phyloP scores from a whole-genome alignment of 2,329 filamentous ascomycete genomes.

The Botryotinia convoluta region DNA sequence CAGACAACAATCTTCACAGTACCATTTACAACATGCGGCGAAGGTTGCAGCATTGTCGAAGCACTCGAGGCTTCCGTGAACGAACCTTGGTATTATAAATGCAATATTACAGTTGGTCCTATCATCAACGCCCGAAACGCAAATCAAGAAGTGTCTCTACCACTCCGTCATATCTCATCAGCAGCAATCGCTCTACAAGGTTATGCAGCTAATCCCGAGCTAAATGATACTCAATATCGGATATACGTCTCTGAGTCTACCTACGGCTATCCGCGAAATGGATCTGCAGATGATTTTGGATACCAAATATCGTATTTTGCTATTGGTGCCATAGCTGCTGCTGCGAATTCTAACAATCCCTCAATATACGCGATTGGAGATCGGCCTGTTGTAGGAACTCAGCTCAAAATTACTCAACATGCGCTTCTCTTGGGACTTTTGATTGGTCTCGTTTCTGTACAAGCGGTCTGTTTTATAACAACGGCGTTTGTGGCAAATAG shows the following conservation, averaged over 20 bases:
- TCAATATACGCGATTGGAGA: background rate
- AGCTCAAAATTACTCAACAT: background rate
- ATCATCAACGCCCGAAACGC: background rate
- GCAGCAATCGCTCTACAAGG: background rate
- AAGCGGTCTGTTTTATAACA: background rate
- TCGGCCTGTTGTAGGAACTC: background rate
- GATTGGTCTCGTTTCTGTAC: background rate
- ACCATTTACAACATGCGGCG: constrained; percentile 14
- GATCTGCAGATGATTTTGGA: background rate
- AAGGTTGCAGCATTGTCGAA: constrained; percentile 25
- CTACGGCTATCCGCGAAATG: background rate
- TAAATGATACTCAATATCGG: background rate
- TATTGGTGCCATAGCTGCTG: background rate
- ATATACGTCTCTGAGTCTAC: background rate
- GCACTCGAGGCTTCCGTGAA: constrained; percentile 40
- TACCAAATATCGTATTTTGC: background rate
- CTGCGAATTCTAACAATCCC: background rate
- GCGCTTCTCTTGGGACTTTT: background rate
- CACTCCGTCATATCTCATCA: background rate
- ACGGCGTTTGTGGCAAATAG: background rate
- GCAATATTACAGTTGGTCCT: constrained; percentile 28
- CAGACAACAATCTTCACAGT: background rate
- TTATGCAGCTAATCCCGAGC: background rate
- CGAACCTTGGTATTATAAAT: background rate
- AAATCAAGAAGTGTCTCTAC: background rate